Percentiles rank a stretch among this genome's conserved stretches.
These are phyloP conservation scores for Pichia sp. DNA, from an alignment of 1,139 yeast species.

Conservation along the genomic window DNA sequence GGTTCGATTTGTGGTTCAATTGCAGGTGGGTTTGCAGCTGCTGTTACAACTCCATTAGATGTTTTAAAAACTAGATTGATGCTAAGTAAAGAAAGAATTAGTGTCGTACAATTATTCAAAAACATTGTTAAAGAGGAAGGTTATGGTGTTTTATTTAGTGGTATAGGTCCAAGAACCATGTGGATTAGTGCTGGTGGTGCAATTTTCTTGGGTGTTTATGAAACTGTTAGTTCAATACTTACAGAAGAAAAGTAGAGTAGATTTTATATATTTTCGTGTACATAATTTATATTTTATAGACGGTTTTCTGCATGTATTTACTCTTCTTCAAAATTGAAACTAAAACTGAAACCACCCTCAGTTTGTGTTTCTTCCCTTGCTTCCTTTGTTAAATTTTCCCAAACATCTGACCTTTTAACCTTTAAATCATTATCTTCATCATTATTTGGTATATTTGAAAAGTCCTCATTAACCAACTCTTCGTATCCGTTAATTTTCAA, in stretches of 20 bases:
- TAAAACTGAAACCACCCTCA: slow-evolving; percentile 26
- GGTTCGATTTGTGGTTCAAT: slow-evolving; percentile 94
- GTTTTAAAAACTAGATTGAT: slow-evolving; percentile 87
- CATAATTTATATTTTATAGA: background rate
- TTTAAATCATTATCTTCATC: background rate
- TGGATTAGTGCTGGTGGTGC: slow-evolving; percentile 99
- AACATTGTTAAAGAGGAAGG: slow-evolving; percentile 61
- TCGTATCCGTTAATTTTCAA: slow-evolving; percentile 33
- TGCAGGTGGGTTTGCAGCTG: slow-evolving; percentile 95
- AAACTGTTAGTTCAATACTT: slow-evolving; percentile 46
- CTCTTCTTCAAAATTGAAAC: slow-evolving; percentile 20
- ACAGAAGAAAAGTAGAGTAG: background rate
- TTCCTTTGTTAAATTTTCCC: slow-evolving; percentile 18
- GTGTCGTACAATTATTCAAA: slow-evolving; percentile 40
- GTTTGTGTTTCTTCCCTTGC: slow-evolving; percentile 12
- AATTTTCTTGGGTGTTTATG: slow-evolving; percentile 90
- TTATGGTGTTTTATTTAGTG: slow-evolving; percentile 60
- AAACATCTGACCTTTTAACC: slow-evolving; percentile 15
- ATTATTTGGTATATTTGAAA: slow-evolving; percentile 22
- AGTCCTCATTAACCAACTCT: slow-evolving; percentile 32
- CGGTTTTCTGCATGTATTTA: background rate
- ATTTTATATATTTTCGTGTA: background rate
- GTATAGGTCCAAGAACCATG: slow-evolving; percentile 90
- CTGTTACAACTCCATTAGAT: slow-evolving; percentile 87
- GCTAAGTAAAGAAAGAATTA: slow-evolving; percentile 53